Evolutionary conservation across 495 filamentous ascomycete genomes (phyloP).

Genomic region (Hyphodiscus hymeniophilus): DNA sequence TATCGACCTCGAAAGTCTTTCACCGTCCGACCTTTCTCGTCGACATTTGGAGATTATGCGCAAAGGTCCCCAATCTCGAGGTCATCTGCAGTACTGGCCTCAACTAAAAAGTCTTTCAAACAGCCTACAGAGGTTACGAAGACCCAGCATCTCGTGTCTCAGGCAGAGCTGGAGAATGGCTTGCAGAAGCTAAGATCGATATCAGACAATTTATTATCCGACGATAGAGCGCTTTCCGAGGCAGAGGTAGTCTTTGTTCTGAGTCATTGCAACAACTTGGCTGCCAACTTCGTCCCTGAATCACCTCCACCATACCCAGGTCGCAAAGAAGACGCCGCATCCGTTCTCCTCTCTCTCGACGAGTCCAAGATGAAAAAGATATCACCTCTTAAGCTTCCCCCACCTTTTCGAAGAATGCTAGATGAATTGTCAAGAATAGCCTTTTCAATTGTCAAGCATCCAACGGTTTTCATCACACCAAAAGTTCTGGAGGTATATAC

Average conservation of each 20-base stretch:
- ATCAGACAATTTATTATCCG: slow-evolving; percentile 3
- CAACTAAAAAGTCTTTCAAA: too few relatives aligned
- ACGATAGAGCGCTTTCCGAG: slow-evolving; percentile 13
- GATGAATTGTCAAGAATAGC: slow-evolving; percentile 42
- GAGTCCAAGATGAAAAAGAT: slow-evolving; percentile 7
- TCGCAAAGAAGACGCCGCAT: slow-evolving; percentile 17
- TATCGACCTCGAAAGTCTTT: slow-evolving; percentile 3
- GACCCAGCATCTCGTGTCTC: background rate
- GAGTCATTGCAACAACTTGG: slow-evolving; percentile 10
- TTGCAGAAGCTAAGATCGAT: slow-evolving; percentile 7
- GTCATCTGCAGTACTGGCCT: background rate
- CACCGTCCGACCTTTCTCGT: slow-evolving; percentile 5
- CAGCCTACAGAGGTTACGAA: background rate
- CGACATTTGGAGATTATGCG: background rate
- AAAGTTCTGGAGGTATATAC: slow-evolving; percentile 62
- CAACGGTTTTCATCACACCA: slow-evolving; percentile 74
- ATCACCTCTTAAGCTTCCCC: slow-evolving; percentile 6
- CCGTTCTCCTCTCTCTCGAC: slow-evolving; percentile 20
- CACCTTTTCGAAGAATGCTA: slow-evolving; percentile 12
- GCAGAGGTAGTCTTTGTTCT: slow-evolving; percentile 9
- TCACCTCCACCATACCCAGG: background rate
- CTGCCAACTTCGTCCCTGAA: slow-evolving; percentile 10
- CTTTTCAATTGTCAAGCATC: slow-evolving; percentile 60
- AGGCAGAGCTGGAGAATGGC: slow-evolving; percentile 4
- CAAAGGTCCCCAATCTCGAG: slow-evolving; percentile 1